These are phyloP conservation scores for Prunus yedoensis DNA, from an alignment of 331 rosid genomes.

Conservation along the genomic window DNA sequence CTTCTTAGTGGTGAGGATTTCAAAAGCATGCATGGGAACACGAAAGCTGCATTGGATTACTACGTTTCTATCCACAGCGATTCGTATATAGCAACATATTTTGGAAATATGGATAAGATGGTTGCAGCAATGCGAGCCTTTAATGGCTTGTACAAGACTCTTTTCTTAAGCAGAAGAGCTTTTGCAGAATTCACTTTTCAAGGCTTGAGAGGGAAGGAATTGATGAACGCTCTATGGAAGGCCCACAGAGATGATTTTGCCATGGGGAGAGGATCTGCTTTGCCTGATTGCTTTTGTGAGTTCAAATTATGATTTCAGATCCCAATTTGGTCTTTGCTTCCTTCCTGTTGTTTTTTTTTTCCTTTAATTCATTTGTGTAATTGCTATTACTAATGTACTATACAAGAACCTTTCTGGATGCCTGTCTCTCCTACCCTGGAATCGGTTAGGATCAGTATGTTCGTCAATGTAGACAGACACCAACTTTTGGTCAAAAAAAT, in stretches of 20 bases:
- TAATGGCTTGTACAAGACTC: slow-evolving; percentile 64
- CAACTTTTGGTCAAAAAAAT: no score
- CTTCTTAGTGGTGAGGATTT: slow-evolving; percentile 81
- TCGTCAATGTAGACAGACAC: no score
- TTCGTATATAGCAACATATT: slow-evolving; percentile 77
- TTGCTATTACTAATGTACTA: neutral
- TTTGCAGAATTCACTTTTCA: slow-evolving; percentile 64
- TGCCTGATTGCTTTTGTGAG: slow-evolving; percentile 84
- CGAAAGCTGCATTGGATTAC: slow-evolving; percentile 94
- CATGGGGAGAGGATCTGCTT: slow-evolving; percentile 77
- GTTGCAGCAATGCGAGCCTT: slow-evolving; percentile 89
- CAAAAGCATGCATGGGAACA: slow-evolving; percentile 87
- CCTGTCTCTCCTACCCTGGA: neutral
- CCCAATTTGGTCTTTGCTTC: neutral
- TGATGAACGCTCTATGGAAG: slow-evolving; percentile 63
- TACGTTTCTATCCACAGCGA: slow-evolving; percentile 80
- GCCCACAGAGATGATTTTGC: slow-evolving; percentile 68
- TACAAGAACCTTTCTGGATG: neutral
- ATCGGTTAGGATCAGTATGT: neutral
- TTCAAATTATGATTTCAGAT: slow-evolving; percentile 53
- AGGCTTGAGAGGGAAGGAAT: slow-evolving; percentile 58
- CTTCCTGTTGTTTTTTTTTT: neutral
- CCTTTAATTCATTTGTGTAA: neutral
- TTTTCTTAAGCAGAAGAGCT: slow-evolving; percentile 74
- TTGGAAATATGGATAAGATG: slow-evolving; percentile 99